phyloP scores from a whole-genome alignment of 2,329 filamentous ascomycete species.

The Colletotrichum incanum region DNA sequence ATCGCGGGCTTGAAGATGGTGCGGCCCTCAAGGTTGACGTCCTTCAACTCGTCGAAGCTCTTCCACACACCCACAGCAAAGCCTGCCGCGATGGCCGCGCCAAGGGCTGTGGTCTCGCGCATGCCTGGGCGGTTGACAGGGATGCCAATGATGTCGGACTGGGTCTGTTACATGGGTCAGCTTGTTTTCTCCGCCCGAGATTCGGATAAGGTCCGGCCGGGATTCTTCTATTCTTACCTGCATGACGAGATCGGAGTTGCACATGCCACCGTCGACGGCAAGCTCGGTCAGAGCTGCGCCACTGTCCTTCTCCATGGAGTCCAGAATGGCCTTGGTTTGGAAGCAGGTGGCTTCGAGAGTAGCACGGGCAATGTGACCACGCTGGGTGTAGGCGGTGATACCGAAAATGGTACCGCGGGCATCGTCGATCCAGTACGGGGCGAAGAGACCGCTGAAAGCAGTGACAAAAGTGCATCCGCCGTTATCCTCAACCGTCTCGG shows the following conservation, averaged over 20 bases:
- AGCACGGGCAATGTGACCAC: conserved; percentile 83
- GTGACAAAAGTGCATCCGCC: conserved; percentile 85
- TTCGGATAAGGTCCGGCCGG: conserved; percentile 34
- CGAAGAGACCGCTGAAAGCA: conserved; percentile 85
- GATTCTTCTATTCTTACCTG: conserved; percentile 57
- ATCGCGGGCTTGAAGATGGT: conserved; percentile 80
- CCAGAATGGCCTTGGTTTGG: conserved; percentile 86
- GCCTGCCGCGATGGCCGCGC: conserved; percentile 87
- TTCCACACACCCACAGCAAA: conserved; percentile 83
- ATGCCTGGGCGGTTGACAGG: conserved; percentile 84
- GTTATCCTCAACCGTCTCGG: conserved; percentile 73
- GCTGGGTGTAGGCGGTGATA: conserved; percentile 83
- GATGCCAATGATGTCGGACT: conserved; percentile 86
- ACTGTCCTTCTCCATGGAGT: conserved; percentile 86
- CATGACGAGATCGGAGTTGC: conserved; percentile 86
- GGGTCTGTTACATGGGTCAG: conserved; percentile 65
- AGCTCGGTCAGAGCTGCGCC: conserved; percentile 80
- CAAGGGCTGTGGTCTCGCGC: conserved; percentile 87
- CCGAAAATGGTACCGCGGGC: conserved; percentile 85
- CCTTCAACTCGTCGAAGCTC: conserved; percentile 78
- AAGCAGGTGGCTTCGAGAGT: conserved; percentile 87
- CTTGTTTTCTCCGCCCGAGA: conserved; percentile 30
- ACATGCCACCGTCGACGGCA: conserved; percentile 90
- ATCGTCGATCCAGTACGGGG: conserved; percentile 89
- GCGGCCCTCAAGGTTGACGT: conserved; percentile 79